A percentile compares a stretch with the other conserved stretches of the same genome.
Evolutionary conservation across 257 asterid species (phyloP).

Genomic region (Scutellaria baicalensis): DNA sequence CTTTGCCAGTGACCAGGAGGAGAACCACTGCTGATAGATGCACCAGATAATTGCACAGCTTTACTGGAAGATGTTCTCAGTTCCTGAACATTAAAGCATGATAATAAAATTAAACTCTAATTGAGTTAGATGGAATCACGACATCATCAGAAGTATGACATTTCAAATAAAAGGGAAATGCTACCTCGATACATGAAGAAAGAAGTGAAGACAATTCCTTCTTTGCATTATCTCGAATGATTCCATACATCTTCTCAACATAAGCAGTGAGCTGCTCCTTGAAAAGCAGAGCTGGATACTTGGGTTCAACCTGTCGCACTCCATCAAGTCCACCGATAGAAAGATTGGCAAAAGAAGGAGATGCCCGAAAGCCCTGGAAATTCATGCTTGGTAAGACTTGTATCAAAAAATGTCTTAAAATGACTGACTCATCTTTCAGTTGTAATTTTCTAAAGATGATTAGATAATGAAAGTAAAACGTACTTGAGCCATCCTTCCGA

Average conservation of each 20-base stretch:
- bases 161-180: background rate
- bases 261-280: slow-evolving; percentile 87
- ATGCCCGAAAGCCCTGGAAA: slow-evolving; percentile 62
- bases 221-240: slow-evolving; percentile 70
- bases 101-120: background rate
- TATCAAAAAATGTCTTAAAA: background rate
- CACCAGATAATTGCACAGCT: slow-evolving; percentile 19
- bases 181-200: slow-evolving; percentile 62
- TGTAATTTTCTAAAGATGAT: background rate
- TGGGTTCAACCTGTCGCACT: slow-evolving; percentile 71
- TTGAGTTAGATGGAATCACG: background rate
- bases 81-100: slow-evolving; percentile 19
- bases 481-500: slow-evolving; percentile 79
- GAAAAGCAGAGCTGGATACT: slow-evolving; percentile 81
- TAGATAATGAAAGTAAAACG: background rate
- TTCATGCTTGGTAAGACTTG: slow-evolving; percentile 6
- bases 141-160: background rate
- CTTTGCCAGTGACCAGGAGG: slow-evolving; percentile 63
- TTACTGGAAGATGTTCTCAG: slow-evolving; percentile 27
- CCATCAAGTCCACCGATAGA: slow-evolving; percentile 61
- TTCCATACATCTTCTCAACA: slow-evolving; percentile 80
- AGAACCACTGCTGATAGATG: slow-evolving; percentile 17
- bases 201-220: slow-evolving; percentile 50
- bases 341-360: slow-evolving; percentile 56
- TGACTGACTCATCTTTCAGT: slow-evolving; percentile 3